A percentile compares a stretch with the other conserved stretches of the same genome.
These are phyloP conservation scores for Lenzites betulinus DNA, from an alignment of 768 basidiomycete species.

Conservation along the genomic window DNA sequence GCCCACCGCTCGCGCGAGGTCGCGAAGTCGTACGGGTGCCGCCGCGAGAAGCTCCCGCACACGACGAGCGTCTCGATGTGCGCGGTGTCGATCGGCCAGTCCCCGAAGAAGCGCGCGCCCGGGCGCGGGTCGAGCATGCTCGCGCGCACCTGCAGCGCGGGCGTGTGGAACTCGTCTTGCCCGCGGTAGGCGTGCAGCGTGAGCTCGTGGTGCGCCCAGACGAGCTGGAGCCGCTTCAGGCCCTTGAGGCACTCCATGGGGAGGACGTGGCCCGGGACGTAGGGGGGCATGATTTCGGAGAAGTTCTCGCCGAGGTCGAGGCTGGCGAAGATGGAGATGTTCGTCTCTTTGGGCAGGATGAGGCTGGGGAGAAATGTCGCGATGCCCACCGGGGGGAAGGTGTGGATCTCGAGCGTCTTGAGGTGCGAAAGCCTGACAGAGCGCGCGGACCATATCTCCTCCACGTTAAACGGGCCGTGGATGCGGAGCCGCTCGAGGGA, in stretches of 20 bases:
- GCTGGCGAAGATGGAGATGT: background rate
- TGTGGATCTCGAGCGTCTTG: background rate
- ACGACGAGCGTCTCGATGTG: constrained; percentile 8
- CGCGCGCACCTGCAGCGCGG: background rate
- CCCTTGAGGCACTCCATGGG: background rate
- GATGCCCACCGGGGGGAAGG: background rate
- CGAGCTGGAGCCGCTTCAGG: background rate
- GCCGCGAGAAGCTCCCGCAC: background rate
- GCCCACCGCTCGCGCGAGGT: background rate
- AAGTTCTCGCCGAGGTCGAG: background rate
- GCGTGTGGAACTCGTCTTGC: background rate
- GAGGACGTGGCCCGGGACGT: background rate
- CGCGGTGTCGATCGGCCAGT: constrained; percentile 3
- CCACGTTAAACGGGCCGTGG: background rate
- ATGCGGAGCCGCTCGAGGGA: background rate
- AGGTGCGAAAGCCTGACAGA: background rate
- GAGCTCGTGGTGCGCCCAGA: background rate
- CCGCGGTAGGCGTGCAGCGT: background rate
- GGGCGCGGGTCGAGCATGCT: background rate
- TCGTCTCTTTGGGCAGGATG: background rate
- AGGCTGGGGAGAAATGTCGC: background rate
- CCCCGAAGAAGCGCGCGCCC: background rate
- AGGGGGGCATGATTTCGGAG: background rate
- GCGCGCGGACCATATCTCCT: background rate
- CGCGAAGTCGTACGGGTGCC: background rate